Conservation (phyloP, 2,329 filamentous ascomycete genomes). For the Pseudocercospora crystallina region DNA sequence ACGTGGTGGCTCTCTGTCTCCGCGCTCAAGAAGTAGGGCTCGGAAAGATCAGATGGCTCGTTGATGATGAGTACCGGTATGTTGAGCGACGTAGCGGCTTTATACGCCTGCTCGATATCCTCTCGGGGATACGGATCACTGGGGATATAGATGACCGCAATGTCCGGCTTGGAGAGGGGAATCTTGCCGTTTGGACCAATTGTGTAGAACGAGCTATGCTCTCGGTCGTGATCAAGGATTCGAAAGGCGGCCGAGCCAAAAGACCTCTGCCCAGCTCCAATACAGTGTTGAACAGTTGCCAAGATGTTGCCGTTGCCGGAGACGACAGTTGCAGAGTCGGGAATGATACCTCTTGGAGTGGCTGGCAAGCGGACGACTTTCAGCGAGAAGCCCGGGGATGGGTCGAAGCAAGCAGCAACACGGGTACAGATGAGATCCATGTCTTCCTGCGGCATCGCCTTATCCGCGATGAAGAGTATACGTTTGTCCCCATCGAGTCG, state of each 20-base stretch:
- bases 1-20: background rate
- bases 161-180: slow-evolving; percentile 15
- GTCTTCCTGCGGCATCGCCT: background rate
- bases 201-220: slow-evolving; percentile 17
- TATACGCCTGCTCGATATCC: no score
- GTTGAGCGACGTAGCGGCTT: no score
- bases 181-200: slow-evolving; percentile 19
- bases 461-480: slow-evolving; percentile 23
- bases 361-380: slow-evolving; percentile 20
- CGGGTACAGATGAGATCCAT: slow-evolving; percentile 20
- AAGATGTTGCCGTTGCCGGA: slow-evolving; percentile 15
- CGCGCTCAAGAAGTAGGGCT: background rate
- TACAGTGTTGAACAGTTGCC: slow-evolving; percentile 24
- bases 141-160: slow-evolving; percentile 17
- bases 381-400: background rate
- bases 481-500: slow-evolving; percentile 1
- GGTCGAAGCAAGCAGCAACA: slow-evolving; percentile 11
- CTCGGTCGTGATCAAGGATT: slow-evolving; percentile 17
- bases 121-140: no score
- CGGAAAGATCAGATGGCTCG: background rate
- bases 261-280: slow-evolving; percentile 14
- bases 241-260: slow-evolving; percentile 10
- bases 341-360: slow-evolving; percentile 18
- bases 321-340: slow-evolving; percentile 17
- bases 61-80: slow-evolving; percentile 7